A percentile compares a stretch with the other conserved stretches of the same genome.
Evolutionary conservation across 1,284 basidiomycete species (phyloP).

Genomic region (Heliocybe sulcata): DNA sequence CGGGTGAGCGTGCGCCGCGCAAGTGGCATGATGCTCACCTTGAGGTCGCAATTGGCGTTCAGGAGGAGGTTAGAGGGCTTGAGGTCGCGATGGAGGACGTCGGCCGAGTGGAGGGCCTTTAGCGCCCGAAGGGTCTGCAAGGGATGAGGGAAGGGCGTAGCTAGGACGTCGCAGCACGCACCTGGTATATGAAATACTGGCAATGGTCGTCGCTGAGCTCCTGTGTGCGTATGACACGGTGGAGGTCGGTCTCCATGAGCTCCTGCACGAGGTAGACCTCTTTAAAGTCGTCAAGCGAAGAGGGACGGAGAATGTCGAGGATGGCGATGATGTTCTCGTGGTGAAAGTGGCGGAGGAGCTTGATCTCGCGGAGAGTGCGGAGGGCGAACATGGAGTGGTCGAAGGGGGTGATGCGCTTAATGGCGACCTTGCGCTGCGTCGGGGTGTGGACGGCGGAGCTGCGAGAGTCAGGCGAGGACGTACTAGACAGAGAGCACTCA

Average conservation of each 20-base stretch:
- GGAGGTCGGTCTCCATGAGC: constrained; percentile 88
- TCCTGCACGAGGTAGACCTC: constrained; percentile 86
- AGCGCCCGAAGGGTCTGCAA: constrained; percentile 77
- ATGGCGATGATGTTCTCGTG: constrained; percentile 84
- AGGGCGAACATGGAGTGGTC: constrained; percentile 88
- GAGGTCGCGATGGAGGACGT: constrained; percentile 84
- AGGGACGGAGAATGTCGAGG: constrained; percentile 67
- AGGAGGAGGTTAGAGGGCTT: constrained; percentile 91
- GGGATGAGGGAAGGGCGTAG: not conserved
- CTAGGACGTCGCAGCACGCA: constrained; percentile 24
- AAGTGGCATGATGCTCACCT: constrained; percentile 38
- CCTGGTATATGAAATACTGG: constrained; percentile 95
- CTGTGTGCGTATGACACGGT: constrained; percentile 84
- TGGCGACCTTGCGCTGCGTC: constrained; percentile 62
- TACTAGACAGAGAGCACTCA: constrained; percentile 16
- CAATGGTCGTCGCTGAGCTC: constrained; percentile 85
- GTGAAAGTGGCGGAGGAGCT: constrained; percentile 74
- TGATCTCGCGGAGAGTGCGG: constrained; percentile 81
- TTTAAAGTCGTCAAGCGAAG: constrained; percentile 58
- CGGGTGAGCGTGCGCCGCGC: constrained; percentile 9
- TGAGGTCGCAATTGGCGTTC: constrained; percentile 94
- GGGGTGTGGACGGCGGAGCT: constrained; percentile 66
- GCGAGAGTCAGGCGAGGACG: constrained; percentile 3
- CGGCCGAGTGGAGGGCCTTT: constrained; percentile 89
- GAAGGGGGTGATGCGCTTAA: constrained; percentile 81